Evolutionary conservation across 306 rosid species (phyloP).

Genomic region (Cucumis sativus): Cucumber_9930_V3 NC_026655.2:12800001-12800500

Average conservation of each 20-base stretch:
- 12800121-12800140: neutral
- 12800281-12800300: neutral
- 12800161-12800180: neutral
- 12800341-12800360: no score
- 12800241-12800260: neutral
- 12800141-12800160: neutral
- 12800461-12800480: neutral
- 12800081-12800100: neutral
- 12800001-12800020: neutral
- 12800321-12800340: neutral
- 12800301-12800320: neutral
- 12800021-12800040: neutral
- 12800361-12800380: no score
- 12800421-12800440: neutral
- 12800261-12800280: no score
- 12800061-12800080: neutral
- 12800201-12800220: neutral
- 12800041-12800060: neutral
- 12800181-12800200: neutral
- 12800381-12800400: neutral
- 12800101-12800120: neutral
- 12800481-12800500: no score
- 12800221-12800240: neutral
- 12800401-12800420: neutral
- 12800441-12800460: neutral